A percentile compares a stretch with the other conserved stretches of the same genome.
These are phyloP conservation scores for Claviceps arundinis DNA, from an alignment of 2,329 filamentous ascomycete genomes.

Conservation along the genomic window DNA sequence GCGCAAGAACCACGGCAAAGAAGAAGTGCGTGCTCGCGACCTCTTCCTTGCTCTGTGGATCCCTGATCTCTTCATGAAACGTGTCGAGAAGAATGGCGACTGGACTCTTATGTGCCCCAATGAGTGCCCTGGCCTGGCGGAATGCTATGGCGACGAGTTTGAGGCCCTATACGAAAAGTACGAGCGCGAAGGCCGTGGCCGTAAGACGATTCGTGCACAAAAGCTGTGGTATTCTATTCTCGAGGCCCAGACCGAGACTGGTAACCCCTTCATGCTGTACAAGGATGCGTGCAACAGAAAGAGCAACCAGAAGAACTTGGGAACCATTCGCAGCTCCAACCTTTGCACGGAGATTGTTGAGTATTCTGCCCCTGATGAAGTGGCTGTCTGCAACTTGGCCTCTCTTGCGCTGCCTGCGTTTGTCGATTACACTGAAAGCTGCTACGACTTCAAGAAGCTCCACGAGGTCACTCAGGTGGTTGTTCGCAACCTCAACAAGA, in stretches of 20 bases:
- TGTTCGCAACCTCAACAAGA: constrained; percentile 91
- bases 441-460: constrained; percentile 92
- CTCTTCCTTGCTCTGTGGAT: constrained; percentile 98
- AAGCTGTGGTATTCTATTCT: constrained; percentile 99
- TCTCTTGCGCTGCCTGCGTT: constrained; percentile 85
- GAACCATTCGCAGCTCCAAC: constrained; percentile 96
- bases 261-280: constrained; percentile 99
- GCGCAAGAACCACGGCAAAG: constrained; percentile 98
- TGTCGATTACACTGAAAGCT: constrained; percentile 72
- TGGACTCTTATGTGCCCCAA: constrained; percentile 99
- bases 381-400: constrained; percentile 95
- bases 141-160: constrained; percentile 96
- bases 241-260: constrained; percentile 96
- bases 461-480: constrained; percentile 90
- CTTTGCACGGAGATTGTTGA: constrained; percentile 98
- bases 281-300: constrained; percentile 97
- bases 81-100: constrained; percentile 88
- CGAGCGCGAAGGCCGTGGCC: constrained; percentile 75
- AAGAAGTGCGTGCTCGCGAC: constrained; percentile 92
- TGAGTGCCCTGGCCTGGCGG: constrained; percentile 86
- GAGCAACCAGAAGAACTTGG: constrained; percentile 99
- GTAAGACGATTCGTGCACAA: constrained; percentile 87
- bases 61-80: constrained; percentile 98
- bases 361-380: constrained; percentile 94
- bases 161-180: constrained; percentile 90